Evolutionary conservation across 768 basidiomycete species (phyloP), one percentile per base, ranked within the genome.

Genomic region (Trametes coccinea): DNA sequence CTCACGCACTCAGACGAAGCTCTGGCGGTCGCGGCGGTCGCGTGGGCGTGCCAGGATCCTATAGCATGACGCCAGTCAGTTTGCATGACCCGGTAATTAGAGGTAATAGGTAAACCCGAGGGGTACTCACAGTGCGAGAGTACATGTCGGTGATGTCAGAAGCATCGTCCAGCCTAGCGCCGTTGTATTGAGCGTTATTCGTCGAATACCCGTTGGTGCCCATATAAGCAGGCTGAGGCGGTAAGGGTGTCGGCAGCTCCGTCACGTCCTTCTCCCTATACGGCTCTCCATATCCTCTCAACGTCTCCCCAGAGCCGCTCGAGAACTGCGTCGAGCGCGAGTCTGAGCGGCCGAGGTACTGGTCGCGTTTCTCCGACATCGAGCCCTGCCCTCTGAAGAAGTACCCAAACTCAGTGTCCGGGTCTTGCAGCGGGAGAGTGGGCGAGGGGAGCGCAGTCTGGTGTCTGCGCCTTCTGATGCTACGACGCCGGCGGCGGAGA

Each of bases 361-460:
- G n/a, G 3, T 47, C 31, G 30, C 60, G 53, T 27, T 54, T 41
- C 45, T 54, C 52, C 16, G 52, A 34, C 44, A 47, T 53, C 49
- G 49, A n/a, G 6, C 46, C 58, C 22, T 52, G 50, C 2, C 61
- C 52, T 2, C 58, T 39, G 53, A 56, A 56, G 50, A 59, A 56
- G 52, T 62, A 66, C 11, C 47, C 61, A 16, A 47, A 56, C 49
- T 66, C 59, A 22, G 56, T 53, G 33, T 65, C 61, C 2, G 65
- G 65, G 30, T 62, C 61, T 51, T 66, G 65, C 33, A 66, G 45
- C 6, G 65, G 65, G 40, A 66, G 59, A 5, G 31, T 45, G 27
- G 65, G 62, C 29, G 65, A 60, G 11, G 52, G 49, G 2, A 63
- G 56, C 2, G 30, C 22, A 49, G 49, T 31, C 14, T 29, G 37